A percentile compares a stretch with the other conserved stretches of the same genome.
These are phyloP conservation scores for carrot (Daucus carota) DNA, from an alignment of 129 eudicot genomes.

Conservation along the genomic window DNA sequence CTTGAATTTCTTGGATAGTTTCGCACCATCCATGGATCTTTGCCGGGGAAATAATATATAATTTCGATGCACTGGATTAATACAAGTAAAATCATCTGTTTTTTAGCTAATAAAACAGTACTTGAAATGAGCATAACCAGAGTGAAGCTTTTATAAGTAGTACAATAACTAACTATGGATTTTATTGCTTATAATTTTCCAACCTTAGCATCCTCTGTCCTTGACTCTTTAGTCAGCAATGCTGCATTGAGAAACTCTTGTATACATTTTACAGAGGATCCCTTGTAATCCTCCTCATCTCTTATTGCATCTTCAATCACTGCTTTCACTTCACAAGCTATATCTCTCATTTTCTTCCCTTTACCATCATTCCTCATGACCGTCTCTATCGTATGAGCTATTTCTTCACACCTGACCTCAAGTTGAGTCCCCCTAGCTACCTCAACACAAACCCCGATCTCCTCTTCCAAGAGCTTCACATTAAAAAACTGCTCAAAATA, in stretches of 20 bases:
- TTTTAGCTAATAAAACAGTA: too few relatives aligned
- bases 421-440: conserved; percentile 31
- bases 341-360: conserved; percentile 24
- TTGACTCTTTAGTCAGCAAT: conserved; percentile 4
- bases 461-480: conserved; percentile 41
- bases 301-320: conserved; percentile 18
- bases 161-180: too few relatives aligned
- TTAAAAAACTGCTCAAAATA: conserved; percentile 42
- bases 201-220: neutral
- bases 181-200: neutral
- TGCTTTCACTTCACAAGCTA: conserved; percentile 18
- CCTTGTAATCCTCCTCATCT: conserved; percentile 23
- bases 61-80: too few relatives aligned
- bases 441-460: conserved; percentile 32
- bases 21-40: too few relatives aligned
- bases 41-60: too few relatives aligned
- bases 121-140: too few relatives aligned
- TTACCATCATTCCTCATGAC: conserved; percentile 26
- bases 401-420: conserved; percentile 33
- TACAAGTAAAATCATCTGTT: too few relatives aligned
- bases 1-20: too few relatives aligned
- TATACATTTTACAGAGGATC: conserved; percentile 37
- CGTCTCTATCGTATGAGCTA: conserved; percentile 28
- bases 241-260: conserved; percentile 33
- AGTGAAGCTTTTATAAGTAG: too few relatives aligned